These are phyloP conservation scores for Acarospora socialis DNA, from an alignment of 2,329 filamentous ascomycete species.

Conservation along the genomic window DNA sequence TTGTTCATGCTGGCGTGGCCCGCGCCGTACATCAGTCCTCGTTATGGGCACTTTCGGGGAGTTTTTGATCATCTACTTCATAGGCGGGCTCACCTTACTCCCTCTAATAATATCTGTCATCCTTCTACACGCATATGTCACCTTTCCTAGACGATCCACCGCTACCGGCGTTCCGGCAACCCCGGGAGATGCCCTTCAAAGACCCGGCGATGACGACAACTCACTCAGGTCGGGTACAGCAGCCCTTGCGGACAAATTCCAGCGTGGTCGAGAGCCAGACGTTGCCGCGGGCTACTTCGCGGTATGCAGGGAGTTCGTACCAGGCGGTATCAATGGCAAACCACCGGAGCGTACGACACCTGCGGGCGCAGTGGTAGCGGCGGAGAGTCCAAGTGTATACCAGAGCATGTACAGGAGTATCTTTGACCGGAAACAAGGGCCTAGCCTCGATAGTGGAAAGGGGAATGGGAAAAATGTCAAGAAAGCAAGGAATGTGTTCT, in stretches of 20 bases:
- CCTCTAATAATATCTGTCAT: conserved; percentile 52
- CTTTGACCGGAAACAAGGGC: conserved; percentile 62
- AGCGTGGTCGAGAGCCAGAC: conserved; percentile 51
- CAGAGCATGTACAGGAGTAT: conserved; percentile 96
- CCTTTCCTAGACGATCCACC: conserved; percentile 38
- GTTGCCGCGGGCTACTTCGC: conserved; percentile 86
- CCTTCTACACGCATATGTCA: conserved; percentile 53
- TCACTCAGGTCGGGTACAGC: conserved; percentile 48
- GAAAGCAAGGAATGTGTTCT: conserved; percentile 76
- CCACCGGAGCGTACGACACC: conserved; percentile 77
- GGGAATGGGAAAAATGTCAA: conserved; percentile 35
- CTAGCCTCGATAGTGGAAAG: conserved; percentile 39
- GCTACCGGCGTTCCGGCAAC: background rate
- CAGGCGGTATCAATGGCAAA: conserved; percentile 82
- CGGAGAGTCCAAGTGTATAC: conserved; percentile 85
- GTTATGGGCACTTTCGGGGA: conserved; percentile 23
- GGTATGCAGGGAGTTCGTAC: conserved; percentile 85
- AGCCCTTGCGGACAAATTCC: conserved; percentile 45
- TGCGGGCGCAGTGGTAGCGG: conserved; percentile 59
- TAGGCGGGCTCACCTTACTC: conserved; percentile 79
- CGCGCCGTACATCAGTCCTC: background rate
- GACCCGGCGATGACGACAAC: conserved; percentile 49
- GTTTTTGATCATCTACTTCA: conserved; percentile 62
- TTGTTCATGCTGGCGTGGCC: conserved; percentile 4
- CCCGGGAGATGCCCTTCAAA: conserved; percentile 31